Evolutionary conservation across 208 protist genomes (phyloP).

Genomic region (Naegleria fowleri): DNA sequence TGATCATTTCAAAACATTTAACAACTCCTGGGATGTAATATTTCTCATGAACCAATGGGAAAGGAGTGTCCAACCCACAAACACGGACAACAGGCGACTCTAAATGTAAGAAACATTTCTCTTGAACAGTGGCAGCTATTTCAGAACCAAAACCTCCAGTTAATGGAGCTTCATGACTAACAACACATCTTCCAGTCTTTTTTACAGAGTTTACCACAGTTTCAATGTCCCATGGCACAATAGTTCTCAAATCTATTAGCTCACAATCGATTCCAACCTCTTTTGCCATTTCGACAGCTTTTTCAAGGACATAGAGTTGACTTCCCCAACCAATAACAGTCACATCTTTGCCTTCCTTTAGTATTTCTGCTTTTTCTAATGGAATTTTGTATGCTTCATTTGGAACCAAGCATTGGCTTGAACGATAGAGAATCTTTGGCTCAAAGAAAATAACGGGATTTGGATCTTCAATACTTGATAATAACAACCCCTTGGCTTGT

Average conservation of each 20-base stretch:
- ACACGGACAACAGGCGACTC: constrained; percentile 90
- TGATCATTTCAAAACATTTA: constrained; percentile 74
- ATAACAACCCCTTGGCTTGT: constrained; percentile 78
- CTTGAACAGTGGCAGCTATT: constrained; percentile 76
- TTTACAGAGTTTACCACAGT: constrained; percentile 77
- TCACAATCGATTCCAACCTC: constrained; percentile 79
- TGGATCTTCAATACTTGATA: constrained; percentile 79
- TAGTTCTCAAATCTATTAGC: constrained; percentile 88
- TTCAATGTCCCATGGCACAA: constrained; percentile 89
- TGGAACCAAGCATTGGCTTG: constrained; percentile 79
- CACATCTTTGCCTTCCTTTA: constrained; percentile 77
- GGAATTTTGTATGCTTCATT: constrained; percentile 84
- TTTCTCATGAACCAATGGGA: constrained; percentile 89
- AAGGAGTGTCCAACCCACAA: constrained; percentile 91
- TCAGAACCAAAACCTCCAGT: constrained; percentile 89
- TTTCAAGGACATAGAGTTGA: constrained; percentile 65
- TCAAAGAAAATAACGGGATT: constrained; percentile 94
- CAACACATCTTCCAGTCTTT: constrained; percentile 79
- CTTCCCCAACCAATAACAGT: constrained; percentile 90
- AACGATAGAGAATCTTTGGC: constrained; percentile 88
- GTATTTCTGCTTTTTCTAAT: constrained; percentile 78
- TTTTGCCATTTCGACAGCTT: constrained; percentile 68
- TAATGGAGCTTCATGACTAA: constrained; percentile 87
- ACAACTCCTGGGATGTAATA: constrained; percentile 87
- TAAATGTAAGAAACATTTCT: constrained; percentile 85